These are phyloP conservation scores for Fusarium xylarioides DNA, from an alignment of 2,329 filamentous ascomycete species.

Conservation along the genomic window DNA sequence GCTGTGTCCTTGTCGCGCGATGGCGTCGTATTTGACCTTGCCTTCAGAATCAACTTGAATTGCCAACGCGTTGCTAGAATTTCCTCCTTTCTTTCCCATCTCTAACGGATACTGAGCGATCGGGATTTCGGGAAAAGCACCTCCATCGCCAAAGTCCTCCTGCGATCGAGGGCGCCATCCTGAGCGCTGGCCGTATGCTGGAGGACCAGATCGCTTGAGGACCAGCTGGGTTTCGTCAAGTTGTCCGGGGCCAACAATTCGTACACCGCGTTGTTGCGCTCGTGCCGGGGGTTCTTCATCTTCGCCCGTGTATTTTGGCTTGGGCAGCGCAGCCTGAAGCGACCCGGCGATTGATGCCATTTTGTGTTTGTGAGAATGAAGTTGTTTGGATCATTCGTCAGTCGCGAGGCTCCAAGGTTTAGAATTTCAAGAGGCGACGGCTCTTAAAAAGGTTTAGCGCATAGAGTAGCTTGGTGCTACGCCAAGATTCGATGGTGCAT, in stretches of 20 bases:
- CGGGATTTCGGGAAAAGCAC: slow-evolving; percentile 92
- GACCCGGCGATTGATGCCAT: slow-evolving; percentile 77
- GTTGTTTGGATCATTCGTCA: slow-evolving; percentile 33
- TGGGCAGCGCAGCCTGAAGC: slow-evolving; percentile 82
- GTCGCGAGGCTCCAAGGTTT: slow-evolving; percentile 33
- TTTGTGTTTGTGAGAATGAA: slow-evolving; percentile 32
- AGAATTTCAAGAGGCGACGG: slow-evolving; percentile 48
- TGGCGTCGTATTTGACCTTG: slow-evolving; percentile 96
- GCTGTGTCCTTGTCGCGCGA: slow-evolving; percentile 87
- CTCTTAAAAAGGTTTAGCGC: slow-evolving; percentile 45
- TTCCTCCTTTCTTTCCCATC: slow-evolving; percentile 84
- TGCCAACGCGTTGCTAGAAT: slow-evolving; percentile 85
- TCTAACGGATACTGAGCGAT: slow-evolving; percentile 95
- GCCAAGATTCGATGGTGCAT: slow-evolving; percentile 1
- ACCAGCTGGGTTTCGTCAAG: slow-evolving; percentile 89
- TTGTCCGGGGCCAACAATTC: slow-evolving; percentile 81
- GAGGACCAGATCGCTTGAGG: slow-evolving; percentile 82
- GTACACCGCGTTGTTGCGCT: slow-evolving; percentile 79
- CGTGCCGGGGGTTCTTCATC: slow-evolving; percentile 81
- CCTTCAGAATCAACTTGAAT: slow-evolving; percentile 91
- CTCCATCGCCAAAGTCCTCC: slow-evolving; percentile 96
- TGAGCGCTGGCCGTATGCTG: slow-evolving; percentile 84
- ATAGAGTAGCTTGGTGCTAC: not conserved
- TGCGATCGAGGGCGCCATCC: slow-evolving; percentile 90
- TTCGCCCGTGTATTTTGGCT: slow-evolving; percentile 90